phyloP scores from a whole-genome alignment of 2,329 filamentous ascomycete genomes.

The Endoconidiophora polonica region DNA sequence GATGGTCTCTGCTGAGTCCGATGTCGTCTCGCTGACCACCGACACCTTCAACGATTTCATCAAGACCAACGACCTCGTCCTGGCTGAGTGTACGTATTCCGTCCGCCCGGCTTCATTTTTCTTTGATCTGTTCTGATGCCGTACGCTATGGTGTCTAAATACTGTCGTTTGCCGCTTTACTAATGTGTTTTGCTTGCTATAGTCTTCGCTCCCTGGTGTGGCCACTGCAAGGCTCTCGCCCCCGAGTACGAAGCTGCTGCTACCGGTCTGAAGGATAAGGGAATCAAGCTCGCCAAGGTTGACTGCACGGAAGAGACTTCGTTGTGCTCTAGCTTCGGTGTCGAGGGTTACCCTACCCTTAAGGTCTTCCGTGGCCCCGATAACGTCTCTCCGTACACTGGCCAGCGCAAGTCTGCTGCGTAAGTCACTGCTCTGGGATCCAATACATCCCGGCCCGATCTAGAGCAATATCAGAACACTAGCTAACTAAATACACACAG shows the following conservation, averaged over 20 bases:
- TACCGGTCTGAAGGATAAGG: constrained; percentile 71
- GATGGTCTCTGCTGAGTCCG: constrained; percentile 49
- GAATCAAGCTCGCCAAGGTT: constrained; percentile 69
- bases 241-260: constrained; percentile 82
- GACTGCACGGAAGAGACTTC: constrained; percentile 93
- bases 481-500: constrained; percentile 19
- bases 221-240: constrained; percentile 96
- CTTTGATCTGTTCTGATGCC: background rate
- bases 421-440: constrained; percentile 24
- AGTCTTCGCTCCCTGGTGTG: constrained; percentile 95
- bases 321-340: constrained; percentile 75
- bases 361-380: constrained; percentile 95
- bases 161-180: constrained; percentile 12
- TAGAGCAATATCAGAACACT: too few species aligned
- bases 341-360: constrained; percentile 95
- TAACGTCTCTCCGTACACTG: constrained; percentile 65
- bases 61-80: constrained; percentile 69
- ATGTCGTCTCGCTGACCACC: constrained; percentile 71
- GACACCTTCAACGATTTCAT: constrained; percentile 81
- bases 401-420: constrained; percentile 73
- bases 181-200: constrained; percentile 20
- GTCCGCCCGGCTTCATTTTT: background rate
- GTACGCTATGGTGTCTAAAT: background rate
- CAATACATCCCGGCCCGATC: too few species aligned
- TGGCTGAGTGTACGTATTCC: constrained; percentile 67